phyloP scores from a whole-genome alignment of 192 early-diverging fungal species.

The Coemansia sp. region DNA sequence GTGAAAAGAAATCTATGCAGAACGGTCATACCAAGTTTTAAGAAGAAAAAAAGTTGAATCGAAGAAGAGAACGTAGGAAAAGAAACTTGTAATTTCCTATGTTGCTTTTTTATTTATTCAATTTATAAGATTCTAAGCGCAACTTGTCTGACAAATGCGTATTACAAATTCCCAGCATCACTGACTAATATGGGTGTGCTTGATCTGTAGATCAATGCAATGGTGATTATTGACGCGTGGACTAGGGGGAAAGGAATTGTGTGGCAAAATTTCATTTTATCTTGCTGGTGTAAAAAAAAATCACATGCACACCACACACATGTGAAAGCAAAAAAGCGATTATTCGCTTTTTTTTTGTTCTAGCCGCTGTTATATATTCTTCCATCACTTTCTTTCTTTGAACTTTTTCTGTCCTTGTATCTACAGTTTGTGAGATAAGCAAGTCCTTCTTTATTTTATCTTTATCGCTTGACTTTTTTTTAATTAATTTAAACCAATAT shows the following conservation, averaged over 20 bases:
- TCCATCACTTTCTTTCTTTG: not conserved
- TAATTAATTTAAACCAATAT: not conserved
- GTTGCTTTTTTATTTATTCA: not conserved
- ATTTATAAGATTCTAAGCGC: not conserved
- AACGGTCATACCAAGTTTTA: not conserved
- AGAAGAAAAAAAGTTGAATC: not conserved
- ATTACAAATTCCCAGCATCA: not conserved
- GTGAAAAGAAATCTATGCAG: slow-evolving; percentile 1
- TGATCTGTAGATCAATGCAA: not conserved
- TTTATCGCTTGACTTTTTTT: not conserved
- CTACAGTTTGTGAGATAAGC: too few relatives aligned
- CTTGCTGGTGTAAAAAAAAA: not conserved
- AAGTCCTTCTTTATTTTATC: not conserved
- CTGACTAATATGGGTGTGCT: not conserved
- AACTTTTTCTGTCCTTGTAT: too few relatives aligned
- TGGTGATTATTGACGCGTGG: not conserved
- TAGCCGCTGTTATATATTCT: not conserved
- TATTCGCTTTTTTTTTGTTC: not conserved
- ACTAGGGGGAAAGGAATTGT: not conserved
- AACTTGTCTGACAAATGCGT: not conserved
- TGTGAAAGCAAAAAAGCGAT: not conserved
- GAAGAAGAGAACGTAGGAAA: not conserved
- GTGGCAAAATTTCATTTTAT: not conserved
- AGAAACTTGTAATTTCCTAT: not conserved
- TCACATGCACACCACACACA: slow-evolving; percentile 6